phyloP scores from a whole-genome alignment of 164 flowering plant species.

The Tinospora cordifolia region DNA sequence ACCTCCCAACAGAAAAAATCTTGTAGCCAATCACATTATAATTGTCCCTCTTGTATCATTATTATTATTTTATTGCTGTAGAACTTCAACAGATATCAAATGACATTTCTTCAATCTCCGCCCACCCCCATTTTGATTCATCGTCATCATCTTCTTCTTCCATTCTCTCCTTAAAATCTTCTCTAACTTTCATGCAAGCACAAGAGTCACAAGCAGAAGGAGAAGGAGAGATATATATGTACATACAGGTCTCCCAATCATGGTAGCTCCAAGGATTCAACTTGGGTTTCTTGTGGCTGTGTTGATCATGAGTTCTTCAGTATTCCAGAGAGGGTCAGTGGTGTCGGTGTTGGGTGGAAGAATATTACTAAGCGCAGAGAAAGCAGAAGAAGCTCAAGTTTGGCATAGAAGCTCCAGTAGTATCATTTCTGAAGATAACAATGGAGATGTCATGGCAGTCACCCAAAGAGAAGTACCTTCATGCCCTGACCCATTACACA shows the following conservation, averaged over 20 bases:
- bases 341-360: constrained; percentile 11
- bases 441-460: constrained; percentile 8
- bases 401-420: not conserved
- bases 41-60: constrained; percentile 11
- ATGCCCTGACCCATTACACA: constrained; percentile 27
- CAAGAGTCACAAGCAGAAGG: not conserved
- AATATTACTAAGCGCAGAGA: not conserved
- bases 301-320: constrained; percentile 11
- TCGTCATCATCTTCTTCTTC: not conserved
- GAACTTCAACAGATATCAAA: constrained; percentile 16
- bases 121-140: constrained; percentile 7
- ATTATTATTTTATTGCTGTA: constrained; percentile 9
- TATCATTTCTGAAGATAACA: not conserved
- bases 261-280: constrained; percentile 13
- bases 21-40: not conserved
- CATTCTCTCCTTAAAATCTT: not conserved
- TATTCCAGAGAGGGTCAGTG: not conserved
- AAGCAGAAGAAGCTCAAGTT: not conserved
- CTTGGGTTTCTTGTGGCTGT: constrained; percentile 16
- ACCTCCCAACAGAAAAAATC: not conserved
- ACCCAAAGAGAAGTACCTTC: constrained; percentile 25
- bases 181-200: not conserved
- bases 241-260: not conserved
- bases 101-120: constrained; percentile 7
- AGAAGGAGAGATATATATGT: too few relatives aligned